Percentiles rank a stretch among this genome's conserved stretches.
Evolutionary conservation across 768 basidiomycete genomes (phyloP).

Genomic region (Amanita rubescens): DNA sequence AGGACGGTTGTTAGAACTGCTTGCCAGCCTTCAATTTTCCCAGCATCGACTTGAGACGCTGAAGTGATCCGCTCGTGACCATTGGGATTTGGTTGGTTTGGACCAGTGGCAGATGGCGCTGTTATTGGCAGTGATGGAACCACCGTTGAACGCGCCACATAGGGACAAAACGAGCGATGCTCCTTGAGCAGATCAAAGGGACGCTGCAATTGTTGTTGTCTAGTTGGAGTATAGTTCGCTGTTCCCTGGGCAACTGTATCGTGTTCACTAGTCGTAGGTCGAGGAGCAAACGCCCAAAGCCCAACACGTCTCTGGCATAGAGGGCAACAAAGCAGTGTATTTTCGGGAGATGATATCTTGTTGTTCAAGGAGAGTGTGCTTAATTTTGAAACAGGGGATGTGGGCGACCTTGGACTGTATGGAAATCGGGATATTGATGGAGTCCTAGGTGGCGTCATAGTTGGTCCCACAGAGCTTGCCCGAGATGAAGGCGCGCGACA

Average conservation of each 20-base stretch:
- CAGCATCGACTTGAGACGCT: conserved; percentile 22
- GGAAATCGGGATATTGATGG: conserved; percentile 16
- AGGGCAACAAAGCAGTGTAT: conserved; percentile 52
- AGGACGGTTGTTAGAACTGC: conserved; percentile 65
- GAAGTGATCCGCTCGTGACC: conserved; percentile 21
- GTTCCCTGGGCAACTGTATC: background rate
- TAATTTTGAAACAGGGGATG: background rate
- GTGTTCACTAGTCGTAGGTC: background rate
- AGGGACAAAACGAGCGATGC: conserved; percentile 84
- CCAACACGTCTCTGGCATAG: conserved; percentile 77
- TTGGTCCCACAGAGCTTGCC: conserved; percentile 20
- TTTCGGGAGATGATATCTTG: conserved; percentile 25
- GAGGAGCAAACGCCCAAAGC: conserved; percentile 55
- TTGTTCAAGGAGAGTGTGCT: conserved; percentile 1
- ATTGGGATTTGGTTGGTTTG: conserved; percentile 13
- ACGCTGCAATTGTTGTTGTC: conserved; percentile 29
- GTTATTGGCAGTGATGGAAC: conserved; percentile 45
- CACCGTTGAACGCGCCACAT: conserved; percentile 61
- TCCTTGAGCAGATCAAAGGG: conserved; percentile 73
- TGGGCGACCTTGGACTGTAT: conserved; percentile 15
- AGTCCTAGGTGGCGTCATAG: conserved; percentile 13
- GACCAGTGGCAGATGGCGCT: conserved; percentile 9
- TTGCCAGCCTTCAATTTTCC: conserved; percentile 67
- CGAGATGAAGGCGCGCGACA: conserved; percentile 26
- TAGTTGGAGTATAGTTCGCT: conserved; percentile 12